A percentile compares a stretch with the other conserved stretches of the same genome.
phyloP scores from a whole-genome alignment of 73 alveolate genomes.

The Paraurostyla sp. region DNA sequence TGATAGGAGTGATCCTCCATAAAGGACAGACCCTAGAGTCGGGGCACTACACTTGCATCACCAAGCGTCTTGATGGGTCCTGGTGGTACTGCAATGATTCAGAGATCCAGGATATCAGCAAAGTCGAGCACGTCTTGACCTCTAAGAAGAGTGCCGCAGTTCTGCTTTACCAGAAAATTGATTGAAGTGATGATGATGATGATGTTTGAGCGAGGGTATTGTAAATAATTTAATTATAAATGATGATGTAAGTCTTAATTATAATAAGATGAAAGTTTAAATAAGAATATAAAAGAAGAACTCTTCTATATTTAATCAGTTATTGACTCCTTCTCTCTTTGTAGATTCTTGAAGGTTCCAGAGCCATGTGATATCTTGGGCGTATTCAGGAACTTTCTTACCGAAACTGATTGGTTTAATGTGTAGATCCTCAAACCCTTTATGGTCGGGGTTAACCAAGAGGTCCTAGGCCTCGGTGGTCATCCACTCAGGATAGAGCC shows the following conservation, averaged over 20 bases:
- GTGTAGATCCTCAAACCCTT: constrained; percentile 65
- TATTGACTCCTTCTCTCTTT: constrained; percentile 53
- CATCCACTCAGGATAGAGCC: constrained; percentile 75
- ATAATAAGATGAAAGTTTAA: not conserved
- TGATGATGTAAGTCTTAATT: not conserved
- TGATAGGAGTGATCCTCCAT: constrained; percentile 19
- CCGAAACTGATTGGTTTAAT: constrained; percentile 74
- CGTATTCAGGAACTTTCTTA: constrained; percentile 60
- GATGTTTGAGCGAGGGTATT: too few relatives aligned
- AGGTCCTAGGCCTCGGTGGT: constrained; percentile 60
- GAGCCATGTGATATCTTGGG: constrained; percentile 58
- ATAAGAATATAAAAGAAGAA: not conserved
- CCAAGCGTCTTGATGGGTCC: constrained; percentile 27
- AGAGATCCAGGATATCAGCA: not conserved
- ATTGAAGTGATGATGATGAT: not conserved
- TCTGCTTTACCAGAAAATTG: not conserved
- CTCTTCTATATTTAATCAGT: not conserved
- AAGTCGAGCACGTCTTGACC: not conserved
- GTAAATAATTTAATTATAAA: too few relatives aligned
- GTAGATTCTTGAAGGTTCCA: constrained; percentile 49
- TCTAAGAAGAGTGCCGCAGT: constrained; percentile 20
- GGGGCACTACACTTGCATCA: constrained; percentile 39
- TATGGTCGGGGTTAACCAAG: constrained; percentile 14
- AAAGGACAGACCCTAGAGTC: constrained; percentile 39
- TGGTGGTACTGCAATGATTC: constrained; percentile 62